Evolutionary conservation across 1,284 basidiomycete genomes (phyloP).

Genomic region (Exobasidium cylindrosporum): DNA sequence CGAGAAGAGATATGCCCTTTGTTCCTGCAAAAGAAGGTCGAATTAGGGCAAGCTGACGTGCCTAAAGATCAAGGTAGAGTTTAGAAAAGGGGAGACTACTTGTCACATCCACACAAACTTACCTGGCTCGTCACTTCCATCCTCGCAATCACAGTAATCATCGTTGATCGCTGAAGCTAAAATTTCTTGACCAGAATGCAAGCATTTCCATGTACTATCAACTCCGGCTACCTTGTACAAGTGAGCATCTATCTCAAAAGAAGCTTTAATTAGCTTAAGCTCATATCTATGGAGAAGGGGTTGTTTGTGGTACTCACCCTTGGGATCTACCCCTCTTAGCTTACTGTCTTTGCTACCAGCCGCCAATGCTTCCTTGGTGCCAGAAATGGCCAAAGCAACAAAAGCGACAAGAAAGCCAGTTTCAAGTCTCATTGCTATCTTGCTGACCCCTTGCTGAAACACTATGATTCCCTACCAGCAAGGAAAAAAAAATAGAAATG

Average conservation of each 20-base stretch:
- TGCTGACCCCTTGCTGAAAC: too few relatives aligned
- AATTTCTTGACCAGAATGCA: conserved; percentile 46
- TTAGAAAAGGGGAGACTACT: too few relatives aligned
- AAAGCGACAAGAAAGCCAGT: background rate
- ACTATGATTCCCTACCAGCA: too few relatives aligned
- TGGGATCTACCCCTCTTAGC: background rate
- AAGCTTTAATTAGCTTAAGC: too few relatives aligned
- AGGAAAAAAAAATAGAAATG: too few relatives aligned
- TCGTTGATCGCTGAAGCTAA: conserved; percentile 80
- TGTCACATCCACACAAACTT: too few relatives aligned
- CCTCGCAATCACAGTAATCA: conserved; percentile 89
- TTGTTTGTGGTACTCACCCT: background rate
- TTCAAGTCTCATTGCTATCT: background rate
- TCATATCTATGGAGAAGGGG: too few relatives aligned
- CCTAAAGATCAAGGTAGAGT: too few relatives aligned
- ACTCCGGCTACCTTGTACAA: conserved; percentile 12
- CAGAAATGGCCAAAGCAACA: background rate
- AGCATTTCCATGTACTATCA: conserved; percentile 34
- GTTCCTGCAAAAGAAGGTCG: conserved; percentile 81
- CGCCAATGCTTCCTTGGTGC: background rate
- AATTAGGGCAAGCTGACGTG: conserved; percentile 76
- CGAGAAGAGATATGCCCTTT: conserved; percentile 77
- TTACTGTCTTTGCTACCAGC: background rate
- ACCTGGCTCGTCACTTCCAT: conserved; percentile 90
- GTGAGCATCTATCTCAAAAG: conserved; percentile 16